Base-by-base conservation (phyloP, 2,329 filamentous ascomycete species). In the Magnaporthales sp. region DNA sequence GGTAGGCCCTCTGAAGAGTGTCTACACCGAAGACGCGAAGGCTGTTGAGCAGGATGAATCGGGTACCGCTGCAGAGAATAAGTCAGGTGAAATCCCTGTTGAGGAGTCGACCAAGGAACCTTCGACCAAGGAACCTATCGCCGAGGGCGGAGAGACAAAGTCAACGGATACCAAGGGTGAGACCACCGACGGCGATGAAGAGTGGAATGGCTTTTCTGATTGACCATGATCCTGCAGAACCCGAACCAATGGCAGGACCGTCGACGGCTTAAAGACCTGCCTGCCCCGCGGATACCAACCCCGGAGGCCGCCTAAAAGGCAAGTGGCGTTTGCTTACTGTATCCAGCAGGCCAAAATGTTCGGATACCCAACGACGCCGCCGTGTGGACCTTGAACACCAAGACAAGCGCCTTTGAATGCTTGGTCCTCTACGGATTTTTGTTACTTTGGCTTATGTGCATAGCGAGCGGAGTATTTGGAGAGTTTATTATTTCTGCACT, bases 21-120 rank as follows among this genome's bases (percentile, higher is more conserved):
- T 56, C 19, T 64, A 64, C 38, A 69, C 68, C 66, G 68, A 65
- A 26, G 69, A 72, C 32, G 67, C 68, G 66, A 66, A 68, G 46
- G 68, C 67, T 58, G 68, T 68, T 61, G 65, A 66, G 54, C 65
- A 70, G 67, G 66, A 66, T 15, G 24, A 30, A 61, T 67, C 26
- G 67, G 65, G 19, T 61, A 67, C n/a, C 61, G 62, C 26, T 56
- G 69, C 65, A 62, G 60, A 30, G 4, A 10, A 30, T 19, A 15
- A n/a, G 62, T 7, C 30, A 32, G n/a, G 19, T 15, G 62, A 9
- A 51, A 8, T 22, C 13, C 10, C 30, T 13, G 9, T 8, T 6
- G 32, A 32, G 10, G 31, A 24, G 54, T 10, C 32, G n/a, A n/a
- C 24, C 19, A 64, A n/a, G n/a, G n/a, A n/a, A n/a, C n/a, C n/a